Evolutionary conservation across 352 stramenopile genomes (phyloP).

Genomic region (Phytophthora rubi): DNA sequence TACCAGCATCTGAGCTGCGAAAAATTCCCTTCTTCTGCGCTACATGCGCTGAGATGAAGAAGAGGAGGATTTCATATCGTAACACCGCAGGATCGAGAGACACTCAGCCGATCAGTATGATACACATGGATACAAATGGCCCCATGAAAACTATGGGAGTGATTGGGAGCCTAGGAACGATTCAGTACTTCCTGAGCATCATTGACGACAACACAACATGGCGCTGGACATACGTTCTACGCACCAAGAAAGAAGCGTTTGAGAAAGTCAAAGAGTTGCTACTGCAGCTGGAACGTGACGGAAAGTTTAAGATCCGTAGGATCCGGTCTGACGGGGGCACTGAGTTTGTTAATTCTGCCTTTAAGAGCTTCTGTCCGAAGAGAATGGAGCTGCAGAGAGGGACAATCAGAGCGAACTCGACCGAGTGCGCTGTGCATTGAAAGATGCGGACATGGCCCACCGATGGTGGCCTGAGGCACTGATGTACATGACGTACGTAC

Average conservation of each 20-base stretch:
- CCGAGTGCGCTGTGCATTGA: conserved; percentile 3
- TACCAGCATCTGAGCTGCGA: no score
- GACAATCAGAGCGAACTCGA: conserved; percentile 19
- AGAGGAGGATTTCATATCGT: conserved; percentile 11
- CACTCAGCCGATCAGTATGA: neutral
- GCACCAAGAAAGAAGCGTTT: conserved; percentile 11
- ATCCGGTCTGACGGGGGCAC: conserved; percentile 16
- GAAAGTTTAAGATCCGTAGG: conserved; percentile 6
- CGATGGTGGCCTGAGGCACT: conserved; percentile 13
- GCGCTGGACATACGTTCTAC: conserved; percentile 12
- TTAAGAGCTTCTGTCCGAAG: conserved; percentile 20
- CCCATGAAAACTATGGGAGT: conserved; percentile 19
- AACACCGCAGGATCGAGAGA: conserved; percentile 14
- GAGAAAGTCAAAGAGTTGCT: conserved; percentile 10
- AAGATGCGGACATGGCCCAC: conserved; percentile 7
- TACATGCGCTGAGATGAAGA: conserved; percentile 23
- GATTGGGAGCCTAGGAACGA: conserved; percentile 8
- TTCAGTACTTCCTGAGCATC: conserved; percentile 18
- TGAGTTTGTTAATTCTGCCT: conserved; percentile 20
- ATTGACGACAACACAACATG: conserved; percentile 28
- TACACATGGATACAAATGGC: conserved; percentile 20
- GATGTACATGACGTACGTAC: conserved; percentile 26
- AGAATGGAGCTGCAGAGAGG: conserved; percentile 21
- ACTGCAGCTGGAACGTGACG: conserved; percentile 11
- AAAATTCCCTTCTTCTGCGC: conserved; percentile 4